Base-by-base conservation (phyloP, 2,329 filamentous ascomycete genomes). In the Dactylella cylindrospora region DNA sequence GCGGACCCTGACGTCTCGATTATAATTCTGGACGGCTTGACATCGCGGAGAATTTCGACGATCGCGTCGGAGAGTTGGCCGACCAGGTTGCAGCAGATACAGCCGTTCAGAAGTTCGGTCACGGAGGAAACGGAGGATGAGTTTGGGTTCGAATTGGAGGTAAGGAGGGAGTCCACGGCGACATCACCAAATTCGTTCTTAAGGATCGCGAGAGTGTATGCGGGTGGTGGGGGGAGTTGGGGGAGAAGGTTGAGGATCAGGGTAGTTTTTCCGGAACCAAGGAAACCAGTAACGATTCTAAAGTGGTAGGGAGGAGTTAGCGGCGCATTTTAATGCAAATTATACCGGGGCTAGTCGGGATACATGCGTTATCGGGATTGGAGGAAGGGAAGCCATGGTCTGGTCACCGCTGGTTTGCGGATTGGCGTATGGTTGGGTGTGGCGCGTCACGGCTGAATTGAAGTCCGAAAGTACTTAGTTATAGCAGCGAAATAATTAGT, bases 121-220 rank as follows among this genome's bases (percentile, higher is more conserved):
- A 95, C 90, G 51, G 90, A 91, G 0, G 88, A 85, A 67, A 98
- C 90, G 65, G 90, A 84, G 43, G 82, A 82, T 10, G 86, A 86
- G 0, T 86, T 79, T 3, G 57, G 57, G 15, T 62, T 62, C 5
- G 41, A 10, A 19, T 43, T 54, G 3, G 57, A 54, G 12, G 93
- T 91, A 23, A 98, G 84, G 72, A 95, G 88, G 1, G 88, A 93
- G 77, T 98, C 93, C 71, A 98, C 80, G 28, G 90, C 90, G 33
- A 98, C 76, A 72, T 97, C 90, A 71, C 93, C 93, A 73, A 96
- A 97, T 76, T 98, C 93, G 75, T 98, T 98, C 73, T 98, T 98
- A 51, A 98, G 81, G 12, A 98, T 84, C 1, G 91, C 93, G 66
- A 98, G 86, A 55, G 85, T 86, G 81, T 98, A 97, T 66, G 71